Evolutionary conservation across 345 rosid genomes (phyloP).

Genomic region (Bruguiera parviflora): DNA sequence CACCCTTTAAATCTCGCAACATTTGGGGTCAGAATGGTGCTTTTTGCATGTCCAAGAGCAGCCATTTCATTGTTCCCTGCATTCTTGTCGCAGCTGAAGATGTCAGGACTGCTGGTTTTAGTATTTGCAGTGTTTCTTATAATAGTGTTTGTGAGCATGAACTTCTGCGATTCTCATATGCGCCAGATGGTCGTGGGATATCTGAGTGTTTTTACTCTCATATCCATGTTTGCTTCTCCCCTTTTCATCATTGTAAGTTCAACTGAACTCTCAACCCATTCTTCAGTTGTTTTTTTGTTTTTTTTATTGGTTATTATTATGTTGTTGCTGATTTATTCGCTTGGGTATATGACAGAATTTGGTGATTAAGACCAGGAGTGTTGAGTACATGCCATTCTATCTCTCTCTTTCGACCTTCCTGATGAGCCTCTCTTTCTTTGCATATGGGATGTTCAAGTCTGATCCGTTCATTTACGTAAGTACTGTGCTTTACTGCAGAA

Average conservation of each 20-base stretch:
- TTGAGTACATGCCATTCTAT: slow-evolving; percentile 51
- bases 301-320: neutral
- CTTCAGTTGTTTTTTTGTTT: neutral
- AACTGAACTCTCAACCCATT: neutral
- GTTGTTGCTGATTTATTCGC: neutral
- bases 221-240: slow-evolving; percentile 53
- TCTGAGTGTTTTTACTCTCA: slow-evolving; percentile 46
- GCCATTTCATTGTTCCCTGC: neutral
- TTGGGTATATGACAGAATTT: slow-evolving; percentile 31
- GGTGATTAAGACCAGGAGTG: slow-evolving; percentile 44
- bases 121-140: slow-evolving; percentile 27
- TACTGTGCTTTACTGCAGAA: neutral
- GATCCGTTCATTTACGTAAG: slow-evolving; percentile 50
- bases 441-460: slow-evolving; percentile 35
- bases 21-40: neutral
- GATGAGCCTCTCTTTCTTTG: slow-evolving; percentile 50
- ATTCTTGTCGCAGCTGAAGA: slow-evolving; percentile 40
- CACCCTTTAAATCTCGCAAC: neutral
- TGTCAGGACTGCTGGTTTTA: slow-evolving; percentile 33
- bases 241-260: slow-evolving; percentile 44
- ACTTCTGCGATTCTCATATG: slow-evolving; percentile 14
- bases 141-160: slow-evolving; percentile 35
- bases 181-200: slow-evolving; percentile 46
- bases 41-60: neutral
- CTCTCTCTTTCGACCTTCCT: slow-evolving; percentile 51